Base-by-base conservation (phyloP, 805 yeast species). In the Metschnikowia borealis region DNA sequence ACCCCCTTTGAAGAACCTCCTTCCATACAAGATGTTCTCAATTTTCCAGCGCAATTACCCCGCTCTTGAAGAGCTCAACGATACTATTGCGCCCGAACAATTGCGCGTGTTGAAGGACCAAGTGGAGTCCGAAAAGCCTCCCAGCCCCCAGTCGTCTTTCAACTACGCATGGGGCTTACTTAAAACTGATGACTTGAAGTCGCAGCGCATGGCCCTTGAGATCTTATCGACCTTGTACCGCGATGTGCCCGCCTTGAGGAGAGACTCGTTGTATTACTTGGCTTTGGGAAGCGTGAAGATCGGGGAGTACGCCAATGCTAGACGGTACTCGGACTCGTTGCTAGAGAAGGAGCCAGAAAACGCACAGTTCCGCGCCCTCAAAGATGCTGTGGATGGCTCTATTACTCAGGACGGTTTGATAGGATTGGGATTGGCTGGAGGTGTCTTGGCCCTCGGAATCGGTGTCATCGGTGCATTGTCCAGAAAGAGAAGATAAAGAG, bases 81-180 rank as follows among this genome's bases (percentile, higher is more conserved):
- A 66, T 33, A 85, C 95, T 0, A 75, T 91, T 20, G 75, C 91
- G 0, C 77, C 80, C 5, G 87, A 85, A 50, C 96, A 92, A 61
- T 75, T 94, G 38, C 84, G 81, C 14, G 79, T 90, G 0, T 77
- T 94, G 31, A 84, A 81, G 55, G 79, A 83, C 58, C 96, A 89
- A 61, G 89, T 88, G 38, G 80, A 82, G 26, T 74, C 85, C 1
- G 98, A 94, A 64, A 84, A 87, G 32, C 96, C 94, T 5, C 90
- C 89, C 0, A 77, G 91, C 0, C 78, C 87, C 0, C 97, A 90
- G 66, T 85, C 97, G 2, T 80, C 83, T 51, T 94, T 94, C 77
- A 94, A 95, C 68, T 88, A 87, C 60, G 96, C 97, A 0, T 94
- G 99, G 99, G 99, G 95, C 3, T 73, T 94, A 46, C 81, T 95